These are phyloP conservation scores for Ophiocordyceps camponoti-saundersi DNA, from an alignment of 2,329 filamentous ascomycete genomes.

Conservation along the genomic window DNA sequence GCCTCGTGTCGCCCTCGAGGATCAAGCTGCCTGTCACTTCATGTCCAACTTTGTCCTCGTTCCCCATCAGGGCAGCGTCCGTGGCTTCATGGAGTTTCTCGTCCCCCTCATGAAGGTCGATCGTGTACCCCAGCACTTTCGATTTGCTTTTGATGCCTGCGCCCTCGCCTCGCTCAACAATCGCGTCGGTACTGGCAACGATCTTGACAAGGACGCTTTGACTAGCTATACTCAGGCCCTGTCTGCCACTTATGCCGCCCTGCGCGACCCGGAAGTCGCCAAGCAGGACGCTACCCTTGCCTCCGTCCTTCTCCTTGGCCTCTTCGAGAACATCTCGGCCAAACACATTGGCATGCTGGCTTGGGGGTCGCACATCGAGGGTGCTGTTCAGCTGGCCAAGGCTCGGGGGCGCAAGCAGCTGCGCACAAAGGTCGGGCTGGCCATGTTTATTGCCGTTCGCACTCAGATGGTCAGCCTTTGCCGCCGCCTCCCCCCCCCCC, in stretches of 20 bases:
- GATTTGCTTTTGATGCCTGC: constrained; percentile 41
- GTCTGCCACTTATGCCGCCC: constrained; percentile 30
- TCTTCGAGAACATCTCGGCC: constrained; percentile 44
- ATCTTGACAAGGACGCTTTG: constrained; percentile 23
- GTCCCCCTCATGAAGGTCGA: constrained; percentile 34
- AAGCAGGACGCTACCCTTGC: constrained; percentile 41
- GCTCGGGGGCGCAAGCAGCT: constrained; percentile 38
- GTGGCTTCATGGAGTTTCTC: constrained; percentile 43
- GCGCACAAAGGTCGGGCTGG: constrained; percentile 31
- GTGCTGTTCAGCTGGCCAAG: constrained; percentile 43
- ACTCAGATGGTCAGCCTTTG: constrained; percentile 39
- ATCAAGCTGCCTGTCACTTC: constrained; percentile 42
- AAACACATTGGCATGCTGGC: constrained; percentile 35
- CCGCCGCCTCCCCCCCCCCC: too few relatives aligned
- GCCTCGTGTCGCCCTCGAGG: constrained; percentile 30
- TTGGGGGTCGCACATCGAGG: constrained; percentile 48
- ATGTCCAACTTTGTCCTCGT: constrained; percentile 42
- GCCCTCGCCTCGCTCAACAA: constrained; percentile 40
- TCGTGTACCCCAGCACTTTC: constrained; percentile 27
- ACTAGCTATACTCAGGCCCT: constrained; percentile 38
- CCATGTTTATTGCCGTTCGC: constrained; percentile 41
- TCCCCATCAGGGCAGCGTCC: constrained; percentile 28
- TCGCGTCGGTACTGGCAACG: constrained; percentile 17
- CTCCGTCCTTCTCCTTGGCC: constrained; percentile 39
- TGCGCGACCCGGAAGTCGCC: constrained; percentile 30